phyloP scores from a whole-genome alignment of 2,329 filamentous ascomycete species.

The Eutypella sp. region DNA sequence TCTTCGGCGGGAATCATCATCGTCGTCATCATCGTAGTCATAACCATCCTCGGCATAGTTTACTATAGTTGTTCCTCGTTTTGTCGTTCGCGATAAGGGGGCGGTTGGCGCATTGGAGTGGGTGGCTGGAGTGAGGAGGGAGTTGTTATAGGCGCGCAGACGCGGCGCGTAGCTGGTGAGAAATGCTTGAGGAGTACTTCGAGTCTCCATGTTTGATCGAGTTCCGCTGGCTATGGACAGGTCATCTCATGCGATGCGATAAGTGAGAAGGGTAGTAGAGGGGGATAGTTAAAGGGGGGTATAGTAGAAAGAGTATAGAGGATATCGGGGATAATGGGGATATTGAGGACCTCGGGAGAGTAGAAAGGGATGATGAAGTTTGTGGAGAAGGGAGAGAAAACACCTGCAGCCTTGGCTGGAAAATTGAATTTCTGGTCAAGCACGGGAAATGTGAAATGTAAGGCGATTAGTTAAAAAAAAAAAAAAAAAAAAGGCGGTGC shows the following conservation, averaged over 20 bases:
- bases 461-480: too few species aligned
- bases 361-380: too few species aligned
- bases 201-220: slow-evolving; percentile 41
- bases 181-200: slow-evolving; percentile 70
- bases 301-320: too few species aligned
- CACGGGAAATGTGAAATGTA: too few species aligned
- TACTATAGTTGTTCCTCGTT: slow-evolving; percentile 91
- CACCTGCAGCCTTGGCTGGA: too few species aligned
- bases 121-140: slow-evolving; percentile 79
- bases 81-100: slow-evolving; percentile 77
- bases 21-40: slow-evolving; percentile 71
- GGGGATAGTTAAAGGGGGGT: neutral
- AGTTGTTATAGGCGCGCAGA: slow-evolving; percentile 85
- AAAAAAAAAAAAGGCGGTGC: too few species aligned
- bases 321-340: too few species aligned
- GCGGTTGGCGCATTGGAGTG: slow-evolving; percentile 63
- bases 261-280: neutral
- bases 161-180: slow-evolving; percentile 89
- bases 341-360: too few species aligned
- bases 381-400: too few species aligned
- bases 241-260: slow-evolving; percentile 13
- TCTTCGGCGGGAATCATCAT: slow-evolving; percentile 69
- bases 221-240: slow-evolving; percentile 2
- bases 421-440: too few species aligned
- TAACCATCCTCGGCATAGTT: slow-evolving; percentile 97